Conservation (phyloP, 352 stramenopile genomes). For the Globisporangium camurandrum region DNA sequence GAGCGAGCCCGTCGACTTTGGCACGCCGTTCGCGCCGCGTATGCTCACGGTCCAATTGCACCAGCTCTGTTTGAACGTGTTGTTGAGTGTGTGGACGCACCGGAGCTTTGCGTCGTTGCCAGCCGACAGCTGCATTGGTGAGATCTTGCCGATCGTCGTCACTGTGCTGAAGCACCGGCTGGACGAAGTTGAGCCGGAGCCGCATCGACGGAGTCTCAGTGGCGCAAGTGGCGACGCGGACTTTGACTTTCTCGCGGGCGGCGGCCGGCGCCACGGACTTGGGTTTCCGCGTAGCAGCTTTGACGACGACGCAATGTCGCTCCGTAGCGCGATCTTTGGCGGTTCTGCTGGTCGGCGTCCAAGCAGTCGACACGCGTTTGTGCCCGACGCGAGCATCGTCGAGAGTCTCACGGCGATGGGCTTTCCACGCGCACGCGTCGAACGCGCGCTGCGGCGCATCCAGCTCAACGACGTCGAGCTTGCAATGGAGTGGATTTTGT, state of each 20-base stretch:
- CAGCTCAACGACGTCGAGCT: conserved; percentile 91
- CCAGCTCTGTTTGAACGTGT: conserved; percentile 38
- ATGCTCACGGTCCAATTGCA: conserved; percentile 59
- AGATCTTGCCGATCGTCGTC: conserved; percentile 62
- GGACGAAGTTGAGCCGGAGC: conserved; percentile 25
- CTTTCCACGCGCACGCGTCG: conserved; percentile 85
- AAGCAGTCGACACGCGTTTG: conserved; percentile 60
- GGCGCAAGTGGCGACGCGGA: conserved; percentile 17
- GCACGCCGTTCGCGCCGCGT: conserved; percentile 35
- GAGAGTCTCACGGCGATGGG: conserved; percentile 94
- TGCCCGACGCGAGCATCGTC: conserved; percentile 86
- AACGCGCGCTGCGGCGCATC: conserved; percentile 86
- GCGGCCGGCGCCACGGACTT: conserved; percentile 25
- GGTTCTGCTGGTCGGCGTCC: conserved; percentile 7
- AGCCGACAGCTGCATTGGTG: conserved; percentile 42
- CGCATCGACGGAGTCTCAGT: neutral
- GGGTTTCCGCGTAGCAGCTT: conserved; percentile 27
- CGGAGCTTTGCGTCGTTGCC: conserved; percentile 30
- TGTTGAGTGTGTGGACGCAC: conserved; percentile 58
- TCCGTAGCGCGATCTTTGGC: conserved; percentile 48
- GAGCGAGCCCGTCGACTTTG: conserved; percentile 8
- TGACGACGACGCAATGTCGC: conserved; percentile 34
- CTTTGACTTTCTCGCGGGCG: conserved; percentile 17
- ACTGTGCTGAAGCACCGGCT: conserved; percentile 76
- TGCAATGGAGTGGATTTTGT: conserved; percentile 95